Evolutionary conservation across 441 rosid species (phyloP).

Genomic region (Theobroma grandiflorum): DNA sequence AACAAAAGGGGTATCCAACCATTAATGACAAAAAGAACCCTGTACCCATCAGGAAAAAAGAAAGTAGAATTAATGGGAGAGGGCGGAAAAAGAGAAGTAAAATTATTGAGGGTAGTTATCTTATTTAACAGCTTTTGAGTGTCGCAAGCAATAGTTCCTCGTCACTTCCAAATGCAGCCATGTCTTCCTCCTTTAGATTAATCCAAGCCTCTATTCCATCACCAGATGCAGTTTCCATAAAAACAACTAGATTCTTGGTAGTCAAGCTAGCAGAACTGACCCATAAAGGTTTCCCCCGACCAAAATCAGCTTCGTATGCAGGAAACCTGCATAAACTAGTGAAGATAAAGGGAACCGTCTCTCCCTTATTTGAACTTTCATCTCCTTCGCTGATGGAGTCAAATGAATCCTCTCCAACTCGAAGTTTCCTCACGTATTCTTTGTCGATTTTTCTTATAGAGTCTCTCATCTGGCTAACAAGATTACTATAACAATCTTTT

Average conservation of each 20-base stretch:
- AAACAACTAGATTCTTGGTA: slow-evolving; percentile 38
- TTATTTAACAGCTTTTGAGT: no score
- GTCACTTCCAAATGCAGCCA: slow-evolving; percentile 45
- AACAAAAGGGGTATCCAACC: no score
- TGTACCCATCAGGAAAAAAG: no score
- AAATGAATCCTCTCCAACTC: slow-evolving; percentile 20
- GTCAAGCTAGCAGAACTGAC: slow-evolving; percentile 34
- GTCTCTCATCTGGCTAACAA: slow-evolving; percentile 28
- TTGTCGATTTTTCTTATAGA: slow-evolving; percentile 10
- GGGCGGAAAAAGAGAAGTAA: no score
- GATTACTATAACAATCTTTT: not conserved
- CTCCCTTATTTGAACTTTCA: not conserved
- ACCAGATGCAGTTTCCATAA: slow-evolving; percentile 39
- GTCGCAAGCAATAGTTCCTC: slow-evolving; percentile 31
- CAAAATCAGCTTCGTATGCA: slow-evolving; percentile 48
- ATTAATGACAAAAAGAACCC: no score
- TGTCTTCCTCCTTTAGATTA: slow-evolving; percentile 43
- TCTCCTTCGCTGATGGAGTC: slow-evolving; percentile 5
- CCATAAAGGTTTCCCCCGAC: slow-evolving; percentile 56
- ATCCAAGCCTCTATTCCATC: slow-evolving; percentile 58
- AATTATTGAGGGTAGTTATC: no score
- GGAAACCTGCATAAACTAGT: slow-evolving; percentile 43
- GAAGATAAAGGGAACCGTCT: slow-evolving; percentile 31
- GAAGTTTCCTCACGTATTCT: slow-evolving; percentile 27
- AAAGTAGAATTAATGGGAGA: no score